A percentile compares a stretch with the other conserved stretches of the same genome.
Evolutionary conservation across 257 asterid genomes (phyloP).

Genomic region (Agastache rugosa): DNA sequence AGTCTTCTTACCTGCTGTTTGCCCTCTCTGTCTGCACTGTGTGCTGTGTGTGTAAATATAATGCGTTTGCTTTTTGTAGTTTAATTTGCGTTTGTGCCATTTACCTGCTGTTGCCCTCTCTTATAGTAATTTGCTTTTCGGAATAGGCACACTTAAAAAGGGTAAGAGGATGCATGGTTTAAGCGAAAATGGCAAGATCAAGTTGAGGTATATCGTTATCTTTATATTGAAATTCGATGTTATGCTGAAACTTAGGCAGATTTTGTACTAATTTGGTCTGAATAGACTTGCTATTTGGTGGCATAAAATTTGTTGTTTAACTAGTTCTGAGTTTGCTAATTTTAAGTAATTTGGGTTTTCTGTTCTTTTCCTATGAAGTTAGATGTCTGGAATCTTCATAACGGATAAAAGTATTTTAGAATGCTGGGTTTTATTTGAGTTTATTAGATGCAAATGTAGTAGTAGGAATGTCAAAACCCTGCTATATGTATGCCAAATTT

Average conservation of each 20-base stretch:
- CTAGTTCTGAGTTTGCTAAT: background rate
- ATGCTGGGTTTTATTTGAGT: background rate
- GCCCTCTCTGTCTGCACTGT: too few relatives aligned
- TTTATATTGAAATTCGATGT: background rate
- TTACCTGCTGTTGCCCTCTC: too few relatives aligned
- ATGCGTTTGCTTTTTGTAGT: too few relatives aligned
- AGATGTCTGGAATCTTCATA: background rate
- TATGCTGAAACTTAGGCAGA: background rate
- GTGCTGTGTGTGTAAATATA: too few relatives aligned
- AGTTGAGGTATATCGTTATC: constrained; percentile 59
- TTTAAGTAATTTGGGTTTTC: background rate
- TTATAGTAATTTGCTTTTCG: too few relatives aligned
- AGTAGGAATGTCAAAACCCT: background rate
- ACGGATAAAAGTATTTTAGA: background rate
- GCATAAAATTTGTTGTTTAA: background rate
- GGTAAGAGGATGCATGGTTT: constrained; percentile 96
- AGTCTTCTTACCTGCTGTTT: too few relatives aligned
- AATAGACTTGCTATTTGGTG: background rate
- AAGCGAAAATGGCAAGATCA: constrained; percentile 46
- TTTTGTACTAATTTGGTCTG: background rate
- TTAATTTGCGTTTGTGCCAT: too few relatives aligned
- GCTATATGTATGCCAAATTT: background rate
- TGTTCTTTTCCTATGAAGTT: constrained; percentile 5
- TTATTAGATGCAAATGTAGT: background rate
- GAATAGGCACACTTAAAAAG: too few relatives aligned